Conservation (phyloP, 805 yeast species). For the Nakazawaea molendinolei region DNA sequence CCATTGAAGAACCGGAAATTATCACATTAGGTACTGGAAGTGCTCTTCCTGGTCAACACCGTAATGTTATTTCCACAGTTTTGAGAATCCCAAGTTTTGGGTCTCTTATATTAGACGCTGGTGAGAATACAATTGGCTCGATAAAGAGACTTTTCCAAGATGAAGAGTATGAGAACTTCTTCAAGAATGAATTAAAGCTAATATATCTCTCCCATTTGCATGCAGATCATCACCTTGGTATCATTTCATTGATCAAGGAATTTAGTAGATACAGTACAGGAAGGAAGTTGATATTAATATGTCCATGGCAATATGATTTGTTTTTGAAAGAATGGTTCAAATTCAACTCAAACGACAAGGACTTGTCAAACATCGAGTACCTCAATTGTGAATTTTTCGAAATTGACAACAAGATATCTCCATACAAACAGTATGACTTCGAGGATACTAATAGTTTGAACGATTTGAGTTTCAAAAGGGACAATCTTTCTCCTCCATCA, state of each 20-base stretch:
- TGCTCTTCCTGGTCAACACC: slow-evolving; percentile 74
- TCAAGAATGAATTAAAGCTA: slow-evolving; percentile 50
- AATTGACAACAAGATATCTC: neutral
- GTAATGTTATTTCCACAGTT: slow-evolving; percentile 81
- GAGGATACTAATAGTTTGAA: slow-evolving; percentile 21
- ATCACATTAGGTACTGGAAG: slow-evolving; percentile 90
- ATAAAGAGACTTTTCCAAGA: slow-evolving; percentile 55
- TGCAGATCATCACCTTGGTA: slow-evolving; percentile 95
- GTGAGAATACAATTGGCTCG: slow-evolving; percentile 83
- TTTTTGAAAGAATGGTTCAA: slow-evolving; percentile 67
- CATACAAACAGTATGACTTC: slow-evolving; percentile 5
- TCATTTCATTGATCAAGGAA: slow-evolving; percentile 56
- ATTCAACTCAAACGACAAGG: slow-evolving; percentile 33
- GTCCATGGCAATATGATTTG: slow-evolving; percentile 68
- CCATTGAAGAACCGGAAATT: slow-evolving; percentile 52
- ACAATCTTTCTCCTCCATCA: neutral
- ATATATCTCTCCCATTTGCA: slow-evolving; percentile 84
- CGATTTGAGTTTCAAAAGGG: slow-evolving; percentile 15
- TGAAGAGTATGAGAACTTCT: slow-evolving; percentile 32
- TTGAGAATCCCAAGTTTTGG: slow-evolving; percentile 57
- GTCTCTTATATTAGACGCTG: slow-evolving; percentile 78
- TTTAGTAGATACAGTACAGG: slow-evolving; percentile 46
- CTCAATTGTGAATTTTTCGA: slow-evolving; percentile 55
- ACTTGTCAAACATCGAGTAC: slow-evolving; percentile 38
- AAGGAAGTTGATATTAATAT: slow-evolving; percentile 46